phyloP scores from a whole-genome alignment of 768 basidiomycete genomes.

The Crassisporium funariophilum region DNA sequence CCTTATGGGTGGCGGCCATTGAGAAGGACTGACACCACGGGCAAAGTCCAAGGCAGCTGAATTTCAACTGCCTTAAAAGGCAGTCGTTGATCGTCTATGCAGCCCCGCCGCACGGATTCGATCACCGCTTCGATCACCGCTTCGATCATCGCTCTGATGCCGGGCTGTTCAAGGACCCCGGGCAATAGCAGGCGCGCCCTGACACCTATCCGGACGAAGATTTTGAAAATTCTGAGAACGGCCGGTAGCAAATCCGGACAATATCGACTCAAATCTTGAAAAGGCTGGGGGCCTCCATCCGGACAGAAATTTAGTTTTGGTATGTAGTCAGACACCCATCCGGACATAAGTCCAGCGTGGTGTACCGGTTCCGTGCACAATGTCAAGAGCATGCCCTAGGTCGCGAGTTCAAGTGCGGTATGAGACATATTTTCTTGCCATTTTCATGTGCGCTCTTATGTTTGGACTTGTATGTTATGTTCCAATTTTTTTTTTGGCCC shows the following conservation, averaged over 20 bases:
- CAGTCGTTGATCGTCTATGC: too few relatives aligned
- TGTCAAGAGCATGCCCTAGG: neutral
- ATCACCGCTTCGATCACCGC: too few relatives aligned
- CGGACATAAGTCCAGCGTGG: conserved; percentile 1
- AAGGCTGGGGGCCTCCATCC: neutral
- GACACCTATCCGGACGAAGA: neutral
- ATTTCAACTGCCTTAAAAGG: too few relatives aligned
- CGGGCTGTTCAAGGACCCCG: too few relatives aligned
- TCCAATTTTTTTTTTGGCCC: too few relatives aligned
- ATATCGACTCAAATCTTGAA: neutral
- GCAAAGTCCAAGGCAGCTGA: too few relatives aligned
- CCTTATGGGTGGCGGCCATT: too few relatives aligned
- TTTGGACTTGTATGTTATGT: neutral
- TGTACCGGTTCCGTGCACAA: neutral
- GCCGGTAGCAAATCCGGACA: neutral
- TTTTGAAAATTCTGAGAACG: neutral
- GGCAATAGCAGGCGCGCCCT: neutral
- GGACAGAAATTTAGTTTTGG: neutral
- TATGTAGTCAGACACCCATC: neutral
- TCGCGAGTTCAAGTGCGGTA: neutral
- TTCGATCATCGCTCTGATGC: too few relatives aligned
- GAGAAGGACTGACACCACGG: too few relatives aligned
- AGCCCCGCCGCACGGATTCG: too few relatives aligned
- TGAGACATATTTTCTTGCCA: too few relatives aligned
- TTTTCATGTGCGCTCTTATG: too few relatives aligned